Evolutionary conservation across 1,139 yeast species (phyloP), one percentile per base, ranked within the genome.

Genomic region (Kodamaea arcana): DNA sequence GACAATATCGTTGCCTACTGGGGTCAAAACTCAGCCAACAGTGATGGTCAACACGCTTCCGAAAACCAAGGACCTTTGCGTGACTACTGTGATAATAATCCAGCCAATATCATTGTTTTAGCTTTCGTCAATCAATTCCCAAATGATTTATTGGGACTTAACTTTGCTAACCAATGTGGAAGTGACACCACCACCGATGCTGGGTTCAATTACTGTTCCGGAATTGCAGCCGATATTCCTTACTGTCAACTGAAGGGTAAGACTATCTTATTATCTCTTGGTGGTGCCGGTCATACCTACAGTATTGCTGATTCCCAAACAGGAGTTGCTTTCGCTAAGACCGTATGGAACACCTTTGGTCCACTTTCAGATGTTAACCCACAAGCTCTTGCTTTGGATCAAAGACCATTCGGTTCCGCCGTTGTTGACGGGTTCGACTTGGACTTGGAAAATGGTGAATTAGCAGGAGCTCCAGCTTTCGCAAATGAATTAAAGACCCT

Each of bases 351-450:
- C 39, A 45, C 41, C 29, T 51, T 51, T 27, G 56, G 56, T 23
- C 45, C 41, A 7, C 52, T 50, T 12, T 7, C 16, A 8, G 29
- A 14, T 6, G n/a, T n/a, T n/a, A n/a, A n/a, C n/a, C n/a, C n/a
- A n/a, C 9, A 18, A 5, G 9, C 6, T 18, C 6, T 9, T 9
- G 43, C 40, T 11, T 16, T 29, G 16, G 4, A 15, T 3, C 42
- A 45, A 16, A 40, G 56, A 31, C 56, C 56, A 4, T 51, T 51
- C 28, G 54, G 41, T 21, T 43, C 38, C 29, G 55, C 54, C 8
- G 32, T 48, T 5, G 51, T 51, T 13, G 54, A 50, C 31, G 56
- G 56, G 12, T 51, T 46, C 32, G 54, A 51, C 33, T 43, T 50
- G 23, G 52, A 50, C 38, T 32, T 48, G 32, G 54, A 50, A 33